phyloP scores from a whole-genome alignment of 225 moss, liverwort and hornwort genomes.

The Polytrichum formosum region DNA sequence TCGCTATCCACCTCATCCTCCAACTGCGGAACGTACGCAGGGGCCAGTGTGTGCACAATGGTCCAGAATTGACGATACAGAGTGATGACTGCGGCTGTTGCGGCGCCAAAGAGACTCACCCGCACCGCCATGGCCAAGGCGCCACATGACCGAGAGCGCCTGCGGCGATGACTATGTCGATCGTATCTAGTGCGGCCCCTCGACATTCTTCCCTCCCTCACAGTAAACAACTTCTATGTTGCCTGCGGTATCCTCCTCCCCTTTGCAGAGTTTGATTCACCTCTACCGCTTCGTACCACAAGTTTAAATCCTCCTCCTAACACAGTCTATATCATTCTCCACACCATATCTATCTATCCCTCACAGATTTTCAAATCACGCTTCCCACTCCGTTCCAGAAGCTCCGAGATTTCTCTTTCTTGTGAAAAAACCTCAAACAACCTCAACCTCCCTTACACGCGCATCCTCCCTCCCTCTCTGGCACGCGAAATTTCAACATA shows the following conservation, averaged over 20 bases:
- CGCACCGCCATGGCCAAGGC: conserved; percentile 44
- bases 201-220: conserved; percentile 21
- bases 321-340: neutral
- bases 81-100: conserved; percentile 37
- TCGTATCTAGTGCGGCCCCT: conserved; percentile 15
- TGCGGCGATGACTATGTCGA: conserved; percentile 16
- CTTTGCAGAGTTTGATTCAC: neutral
- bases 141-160: conserved; percentile 35
- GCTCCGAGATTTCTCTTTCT: too few relatives aligned
- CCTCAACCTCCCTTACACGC: neutral
- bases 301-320: neutral
- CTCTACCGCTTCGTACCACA: neutral
- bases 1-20: conserved; percentile 51
- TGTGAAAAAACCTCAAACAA: too few relatives aligned
- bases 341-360: neutral
- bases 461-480: neutral
- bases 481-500: neutral
- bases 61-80: conserved; percentile 44
- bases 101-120: conserved; percentile 42
- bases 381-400: neutral
- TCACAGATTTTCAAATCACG: neutral
- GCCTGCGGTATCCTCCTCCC: neutral
- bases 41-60: conserved; percentile 35
- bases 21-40: conserved; percentile 33
- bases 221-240: neutral